These are phyloP conservation scores for Colletotrichum karsti DNA, from an alignment of 2,329 filamentous ascomycete genomes.

Conservation along the genomic window DNA sequence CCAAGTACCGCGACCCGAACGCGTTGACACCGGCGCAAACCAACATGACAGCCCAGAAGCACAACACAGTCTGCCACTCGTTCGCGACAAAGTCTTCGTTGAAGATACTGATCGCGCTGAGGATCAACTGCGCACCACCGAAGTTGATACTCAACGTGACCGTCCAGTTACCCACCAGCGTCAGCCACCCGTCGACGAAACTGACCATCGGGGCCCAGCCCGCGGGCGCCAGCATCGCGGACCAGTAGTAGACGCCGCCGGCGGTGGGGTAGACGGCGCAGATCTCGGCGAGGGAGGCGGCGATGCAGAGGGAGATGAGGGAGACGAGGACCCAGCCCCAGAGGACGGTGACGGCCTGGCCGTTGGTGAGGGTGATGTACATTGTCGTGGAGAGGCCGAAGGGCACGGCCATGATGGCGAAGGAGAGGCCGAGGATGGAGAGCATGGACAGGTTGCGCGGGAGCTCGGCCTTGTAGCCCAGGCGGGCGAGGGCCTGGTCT, in stretches of 20 bases:
- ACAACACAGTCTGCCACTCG: conserved; percentile 74
- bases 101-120: conserved; percentile 75
- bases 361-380: conserved; percentile 73
- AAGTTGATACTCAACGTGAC: conserved; percentile 73
- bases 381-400: conserved; percentile 75
- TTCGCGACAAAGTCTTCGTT: conserved; percentile 74
- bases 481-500: conserved; percentile 45
- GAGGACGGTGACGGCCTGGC: conserved; percentile 73
- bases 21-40: conserved; percentile 72
- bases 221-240: conserved; percentile 71
- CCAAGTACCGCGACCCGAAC: conserved; percentile 66
- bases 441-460: conserved; percentile 58
- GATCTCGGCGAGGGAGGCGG: conserved; percentile 74
- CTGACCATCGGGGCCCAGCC: conserved; percentile 73
- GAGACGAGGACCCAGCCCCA: conserved; percentile 76
- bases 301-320: conserved; percentile 69
- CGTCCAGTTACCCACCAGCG: conserved; percentile 79
- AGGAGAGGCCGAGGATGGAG: conserved; percentile 72
- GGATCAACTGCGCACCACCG: conserved; percentile 64
- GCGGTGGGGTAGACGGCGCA: conserved; percentile 75
- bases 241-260: conserved; percentile 77
- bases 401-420: conserved; percentile 79
- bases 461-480: conserved; percentile 59
- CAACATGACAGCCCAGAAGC: conserved; percentile 77
- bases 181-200: conserved; percentile 78